Base-by-base conservation (phyloP, 1,284 basidiomycete genomes). In the Sporisorium sorghi region DNA sequence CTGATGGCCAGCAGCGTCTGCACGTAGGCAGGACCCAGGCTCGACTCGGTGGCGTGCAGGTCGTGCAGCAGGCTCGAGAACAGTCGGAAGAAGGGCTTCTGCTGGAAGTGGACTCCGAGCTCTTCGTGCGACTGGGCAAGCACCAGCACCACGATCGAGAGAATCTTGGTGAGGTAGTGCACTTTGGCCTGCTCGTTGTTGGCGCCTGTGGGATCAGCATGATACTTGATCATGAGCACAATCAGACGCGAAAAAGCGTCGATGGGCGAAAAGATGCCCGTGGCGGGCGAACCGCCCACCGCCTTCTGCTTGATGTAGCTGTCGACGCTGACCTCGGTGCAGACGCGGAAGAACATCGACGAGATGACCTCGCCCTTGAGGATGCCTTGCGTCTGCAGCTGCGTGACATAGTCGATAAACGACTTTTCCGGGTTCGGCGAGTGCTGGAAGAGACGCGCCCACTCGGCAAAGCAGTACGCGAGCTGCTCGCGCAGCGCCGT, bases 211-310 rank as follows among this genome's bases (percentile, higher is more conserved):
- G 91, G 92, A 85, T 98, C 96, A 24, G 93, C 94, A 77, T 99
- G 96, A 85, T 99, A 98, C 87, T 99, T 99, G 89, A 99, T 95
- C 87, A 99, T 97, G 84, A 97, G 93, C 48, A 95, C 93, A 73
- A 99, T 93, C 76, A 99, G 87, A 77, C 94, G 90, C 48, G 95
- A 94, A 87, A 98, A 91, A 10, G 97, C 94, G 86, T 99, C 97
- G 76, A 98, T 88, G 17, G 94, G 93, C 83, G 93, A 93, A 87
- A 94, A 98, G 61, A 86, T 84, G 58, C 85, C 85, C 19, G 92
- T 90, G 52, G 90, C 89, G 21, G 90, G 88, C 50, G 89, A 90
- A 66, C 93, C 91, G 51, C 92, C 92, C 26, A 89, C 87, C 30
- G 91, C 89, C 67, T 93, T 88, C 78, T 91, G 91, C 86, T 95